Percentiles rank a stretch among this genome's conserved stretches.
phyloP scores from a whole-genome alignment of 2,329 filamentous ascomycete species.

The Colletotrichum sp. region DNA sequence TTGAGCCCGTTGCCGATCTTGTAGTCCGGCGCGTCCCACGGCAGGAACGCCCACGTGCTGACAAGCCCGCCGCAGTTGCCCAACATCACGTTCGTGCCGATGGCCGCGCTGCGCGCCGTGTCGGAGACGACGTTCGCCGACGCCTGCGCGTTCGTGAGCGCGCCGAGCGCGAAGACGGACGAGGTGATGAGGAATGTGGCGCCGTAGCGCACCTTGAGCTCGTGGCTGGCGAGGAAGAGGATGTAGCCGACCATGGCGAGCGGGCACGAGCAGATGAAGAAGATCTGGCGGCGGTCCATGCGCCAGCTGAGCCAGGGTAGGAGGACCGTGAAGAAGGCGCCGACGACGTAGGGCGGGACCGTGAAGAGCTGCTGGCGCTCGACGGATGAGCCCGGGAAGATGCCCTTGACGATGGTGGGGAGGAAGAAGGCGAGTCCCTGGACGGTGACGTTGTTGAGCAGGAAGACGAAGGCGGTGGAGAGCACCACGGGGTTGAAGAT shows the following conservation, averaged over 20 bases:
- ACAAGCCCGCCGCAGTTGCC: constrained; percentile 60
- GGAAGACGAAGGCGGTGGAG: constrained; percentile 60
- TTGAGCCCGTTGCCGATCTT: constrained; percentile 76
- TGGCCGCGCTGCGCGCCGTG: constrained; percentile 66
- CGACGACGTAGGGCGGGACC: constrained; percentile 68
- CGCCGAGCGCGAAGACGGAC: constrained; percentile 65
- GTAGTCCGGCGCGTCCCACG: constrained; percentile 67
- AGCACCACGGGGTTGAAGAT: constrained; percentile 65
- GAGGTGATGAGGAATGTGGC: constrained; percentile 68
- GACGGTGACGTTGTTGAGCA: constrained; percentile 70
- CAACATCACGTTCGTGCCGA: constrained; percentile 67
- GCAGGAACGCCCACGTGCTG: constrained; percentile 61
- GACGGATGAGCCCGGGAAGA: constrained; percentile 64
- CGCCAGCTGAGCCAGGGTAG: constrained; percentile 63
- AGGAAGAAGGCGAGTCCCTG: constrained; percentile 71
- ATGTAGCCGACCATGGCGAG: constrained; percentile 68
- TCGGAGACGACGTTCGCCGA: constrained; percentile 71
- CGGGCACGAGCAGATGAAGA: constrained; percentile 60
- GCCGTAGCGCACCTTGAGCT: constrained; percentile 58
- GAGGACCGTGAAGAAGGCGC: constrained; percentile 63
- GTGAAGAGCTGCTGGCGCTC: constrained; percentile 68
- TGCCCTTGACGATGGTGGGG: constrained; percentile 68
- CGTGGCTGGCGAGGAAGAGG: constrained; percentile 62
- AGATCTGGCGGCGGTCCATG: constrained; percentile 57
- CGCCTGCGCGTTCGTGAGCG: constrained; percentile 66